Base-by-base conservation (phyloP, 169 alveolate genomes). In the Babesia microti region DNA sequence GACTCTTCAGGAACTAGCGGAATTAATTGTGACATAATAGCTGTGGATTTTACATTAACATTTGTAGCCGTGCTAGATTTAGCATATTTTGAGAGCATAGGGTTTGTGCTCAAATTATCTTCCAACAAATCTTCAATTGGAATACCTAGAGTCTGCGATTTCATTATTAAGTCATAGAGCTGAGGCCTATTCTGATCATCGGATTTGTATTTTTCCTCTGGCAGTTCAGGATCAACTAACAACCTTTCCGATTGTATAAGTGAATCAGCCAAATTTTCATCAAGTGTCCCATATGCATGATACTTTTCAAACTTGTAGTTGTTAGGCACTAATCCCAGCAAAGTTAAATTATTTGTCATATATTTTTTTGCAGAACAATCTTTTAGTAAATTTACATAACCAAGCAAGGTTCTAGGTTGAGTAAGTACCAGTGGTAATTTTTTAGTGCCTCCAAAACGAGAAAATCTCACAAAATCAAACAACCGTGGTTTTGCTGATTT, bases 341-440 rank as follows among this genome's bases (percentile, higher is more conserved):
- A 59, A 32, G 65, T 28, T 23, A 75, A 56, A 41, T 69, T 73
- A 32, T 60, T 52, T 46, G 68, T 68, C 85, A 75, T 75, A 57
- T 68, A 73, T 6, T 52, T 68, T 51, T 75, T 75, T 17, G 85
- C 78, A 4, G 85, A 75, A 12, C 78, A 75, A 47, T 60, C 72
- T 24, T 74, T 74, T 36, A 75, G 66, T 43, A 68, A 35, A 53
- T 75, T 75, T 2, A 69, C 78, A 32, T 61, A 75, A 0, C 78
- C 68, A 7, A 68, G 52, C 14, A 75, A 68, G 34, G 78, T 69
- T 65, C 71, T 68, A 1, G 85, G 85, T 26, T 74, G 58, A 1
- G 85, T 75, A 23, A 75, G 48, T 9, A 75, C 45, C 44, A 55
- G 67, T 48, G 74, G 67, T 29, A 57, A 34, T 50, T 47, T 46